These are phyloP conservation scores for Lablab purpureus DNA, from an alignment of 306 rosid species.

Conservation along the genomic window DNA sequence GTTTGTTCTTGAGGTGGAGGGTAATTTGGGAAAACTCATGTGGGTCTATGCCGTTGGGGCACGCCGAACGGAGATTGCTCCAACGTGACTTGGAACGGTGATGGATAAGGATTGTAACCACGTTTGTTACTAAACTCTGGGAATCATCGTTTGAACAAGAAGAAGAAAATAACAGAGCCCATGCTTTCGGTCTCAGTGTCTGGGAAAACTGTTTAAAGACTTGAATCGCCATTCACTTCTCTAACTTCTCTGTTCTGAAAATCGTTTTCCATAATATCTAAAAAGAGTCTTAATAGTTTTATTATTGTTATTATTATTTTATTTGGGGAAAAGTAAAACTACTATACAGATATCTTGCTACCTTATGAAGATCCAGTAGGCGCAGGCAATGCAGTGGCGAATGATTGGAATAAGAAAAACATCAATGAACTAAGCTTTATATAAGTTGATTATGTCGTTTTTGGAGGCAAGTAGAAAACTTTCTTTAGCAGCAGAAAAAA, in stretches of 20 bases:
- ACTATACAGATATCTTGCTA: neutral
- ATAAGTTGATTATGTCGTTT: neutral
- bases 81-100: constrained; percentile 86
- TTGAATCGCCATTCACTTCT: constrained; percentile 49
- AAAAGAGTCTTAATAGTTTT: neutral
- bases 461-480: neutral
- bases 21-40: constrained; percentile 64
- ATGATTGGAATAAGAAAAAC: neutral
- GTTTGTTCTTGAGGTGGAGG: constrained; percentile 65
- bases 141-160: constrained; percentile 5
- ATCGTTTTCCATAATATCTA: no score
- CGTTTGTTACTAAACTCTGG: constrained; percentile 39
- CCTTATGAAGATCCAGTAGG: neutral
- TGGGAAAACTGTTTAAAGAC: constrained; percentile 38
- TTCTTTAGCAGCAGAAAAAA: neutral
- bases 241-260: neutral
- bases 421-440: neutral
- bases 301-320: neutral
- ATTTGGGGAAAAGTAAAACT: neutral
- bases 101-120: constrained; percentile 66
- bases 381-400: neutral
- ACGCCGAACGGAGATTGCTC: constrained; percentile 62
- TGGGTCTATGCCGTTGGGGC: constrained; percentile 64
- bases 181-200: constrained; percentile 18
- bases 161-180: neutral